Evolutionary conservation across 306 rosid species (phyloP), one percentile per base, ranked within the genome.

Genomic region (cucumber (Cucumis sativus)): DNA sequence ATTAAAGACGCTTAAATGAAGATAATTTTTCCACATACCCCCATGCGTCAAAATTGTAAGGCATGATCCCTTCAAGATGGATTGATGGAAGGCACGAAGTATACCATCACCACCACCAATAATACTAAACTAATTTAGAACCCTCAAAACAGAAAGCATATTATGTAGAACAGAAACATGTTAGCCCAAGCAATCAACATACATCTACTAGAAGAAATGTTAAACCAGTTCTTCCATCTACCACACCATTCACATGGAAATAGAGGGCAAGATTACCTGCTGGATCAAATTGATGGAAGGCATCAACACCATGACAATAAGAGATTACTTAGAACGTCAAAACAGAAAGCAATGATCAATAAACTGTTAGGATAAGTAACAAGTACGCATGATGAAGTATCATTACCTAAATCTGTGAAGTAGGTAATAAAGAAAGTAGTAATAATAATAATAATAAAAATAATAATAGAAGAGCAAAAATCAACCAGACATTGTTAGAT

Each of bases 201-300:
- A 58, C 67, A 51, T 52, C 63, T 17, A 73, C 10, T 25, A 73
- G 23, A 52, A 30, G 63, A 52, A n/a, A 30, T 73, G 47, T 52
- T 54, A 72, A 76, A 67, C 56, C 23, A 77, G 33, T 41, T 75
- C 72, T 57, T 65, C 62, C 52, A 70, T 80, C 84, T 77, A 88
- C 86, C 88, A 87, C 75, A 69, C 75, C 83, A 81, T 61, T 70
- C 41, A 4, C 23, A 49, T 16, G 14, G 45, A 73, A 52, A 54
- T 28, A 30, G 77, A 84, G 80, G 82, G 82, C 76, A 81, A 76
- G 62, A 77, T 86, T 86, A 87, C 90, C 91, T 89, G 82, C 68
- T 21, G 69, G 79, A 77, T 52, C 76, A 84, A 79, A 79, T 78
- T 76, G 82, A 83, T 35, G 55, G 72, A 77, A 77, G 83, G 80